Evolutionary conservation across 1,284 basidiomycete species (phyloP).

Genomic region (Leucoagaricus sp.): DNA sequence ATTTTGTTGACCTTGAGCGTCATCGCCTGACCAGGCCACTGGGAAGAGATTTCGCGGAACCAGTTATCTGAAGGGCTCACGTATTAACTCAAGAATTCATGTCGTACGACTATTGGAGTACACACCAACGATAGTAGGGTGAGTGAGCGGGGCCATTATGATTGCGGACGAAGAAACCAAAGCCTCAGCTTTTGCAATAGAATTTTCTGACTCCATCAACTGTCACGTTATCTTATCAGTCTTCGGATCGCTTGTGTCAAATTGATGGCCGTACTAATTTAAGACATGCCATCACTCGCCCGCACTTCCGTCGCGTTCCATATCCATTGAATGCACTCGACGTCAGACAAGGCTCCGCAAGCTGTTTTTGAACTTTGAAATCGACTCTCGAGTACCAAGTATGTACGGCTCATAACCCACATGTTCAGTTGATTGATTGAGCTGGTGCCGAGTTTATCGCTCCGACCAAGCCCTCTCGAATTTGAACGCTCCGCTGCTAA

Average conservation of each 20-base stretch:
- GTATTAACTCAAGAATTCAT: background rate
- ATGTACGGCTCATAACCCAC: too few species aligned
- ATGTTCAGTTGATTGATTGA: too few species aligned
- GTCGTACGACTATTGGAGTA: background rate
- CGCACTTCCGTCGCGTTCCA: background rate
- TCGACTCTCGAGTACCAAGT: too few species aligned
- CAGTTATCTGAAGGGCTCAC: conserved; percentile 74
- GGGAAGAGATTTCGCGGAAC: conserved; percentile 96
- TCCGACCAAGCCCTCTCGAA: too few species aligned
- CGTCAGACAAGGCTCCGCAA: too few species aligned
- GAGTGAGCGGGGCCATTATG: conserved; percentile 36
- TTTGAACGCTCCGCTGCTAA: too few species aligned
- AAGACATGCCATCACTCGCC: too few species aligned
- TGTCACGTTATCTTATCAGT: conserved; percentile 21
- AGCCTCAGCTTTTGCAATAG: background rate
- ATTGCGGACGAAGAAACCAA: background rate
- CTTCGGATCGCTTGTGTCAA: background rate
- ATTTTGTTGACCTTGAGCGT: conserved; percentile 95
- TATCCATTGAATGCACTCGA: too few species aligned
- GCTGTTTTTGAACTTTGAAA: too few species aligned
- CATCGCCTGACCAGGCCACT: conserved; percentile 98
- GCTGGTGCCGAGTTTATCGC: too few species aligned
- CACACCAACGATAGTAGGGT: conserved; percentile 37
- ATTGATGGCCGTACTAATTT: background rate
- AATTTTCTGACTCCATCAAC: conserved; percentile 8